These are phyloP conservation scores for Hymenoscyphus scutula DNA, from an alignment of 2,329 filamentous ascomycete genomes.

Conservation along the genomic window DNA sequence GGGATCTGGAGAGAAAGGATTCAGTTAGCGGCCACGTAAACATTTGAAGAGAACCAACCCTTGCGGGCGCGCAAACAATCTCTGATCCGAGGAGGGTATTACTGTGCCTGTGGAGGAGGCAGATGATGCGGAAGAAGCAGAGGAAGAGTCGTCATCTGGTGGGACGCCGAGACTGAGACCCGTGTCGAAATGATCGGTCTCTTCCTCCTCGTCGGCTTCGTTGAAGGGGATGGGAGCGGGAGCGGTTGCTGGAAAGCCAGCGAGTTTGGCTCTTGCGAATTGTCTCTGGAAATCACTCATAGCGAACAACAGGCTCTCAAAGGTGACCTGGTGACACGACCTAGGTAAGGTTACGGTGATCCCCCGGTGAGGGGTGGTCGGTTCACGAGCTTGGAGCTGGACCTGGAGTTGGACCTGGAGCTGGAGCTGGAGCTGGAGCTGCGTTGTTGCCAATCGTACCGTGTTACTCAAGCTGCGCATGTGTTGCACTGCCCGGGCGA, in stretches of 20 bases:
- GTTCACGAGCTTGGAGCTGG: no score
- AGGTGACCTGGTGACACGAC: background rate
- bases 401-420: no score
- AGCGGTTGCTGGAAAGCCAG: slow-evolving; percentile 51
- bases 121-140: slow-evolving; percentile 75
- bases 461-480: background rate
- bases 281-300: slow-evolving; percentile 83
- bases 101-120: slow-evolving; percentile 92
- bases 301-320: no score
- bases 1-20: slow-evolving; percentile 26
- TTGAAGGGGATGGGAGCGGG: slow-evolving; percentile 51
- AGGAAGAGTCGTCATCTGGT: slow-evolving; percentile 65
- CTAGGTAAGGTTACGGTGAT: no score
- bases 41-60: slow-evolving; percentile 48
- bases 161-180: slow-evolving; percentile 39
- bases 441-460: no score
- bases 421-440: no score
- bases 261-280: slow-evolving; percentile 74
- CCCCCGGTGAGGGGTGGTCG: no score
- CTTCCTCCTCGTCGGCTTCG: slow-evolving; percentile 49
- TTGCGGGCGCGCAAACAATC: slow-evolving; percentile 69
- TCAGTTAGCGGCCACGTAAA: slow-evolving; percentile 12
- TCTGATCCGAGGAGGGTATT: slow-evolving; percentile 71
- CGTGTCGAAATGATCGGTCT: slow-evolving; percentile 41
- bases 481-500: no score